Base-by-base conservation (phyloP, 2,329 filamentous ascomycete species). In the Fusarium praegraminearum region DNA sequence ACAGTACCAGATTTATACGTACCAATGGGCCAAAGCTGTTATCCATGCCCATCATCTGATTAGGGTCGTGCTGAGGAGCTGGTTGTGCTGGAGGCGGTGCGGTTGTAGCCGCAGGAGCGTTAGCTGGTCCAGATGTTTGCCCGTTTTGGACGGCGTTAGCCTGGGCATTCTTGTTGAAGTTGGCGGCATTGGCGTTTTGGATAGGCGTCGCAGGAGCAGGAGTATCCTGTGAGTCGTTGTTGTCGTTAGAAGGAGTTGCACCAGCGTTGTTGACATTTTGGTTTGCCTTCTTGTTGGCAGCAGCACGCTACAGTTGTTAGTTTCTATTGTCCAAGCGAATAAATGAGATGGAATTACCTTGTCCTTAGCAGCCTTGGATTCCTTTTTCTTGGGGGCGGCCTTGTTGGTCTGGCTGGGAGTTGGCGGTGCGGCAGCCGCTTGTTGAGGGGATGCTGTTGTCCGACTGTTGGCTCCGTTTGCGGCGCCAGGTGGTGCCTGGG, bases 341-440 rank as follows among this genome's bases (percentile, higher is more conserved):
- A 46, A 33, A 35, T n/a, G n/a, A 41, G 20, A 43, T 41, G 32
- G 30, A 75, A 83, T 82, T 86, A 92, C 91, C 89, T 93, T 93
- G 60, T 81, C 83, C 79, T 90, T 91, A 7, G 87, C 83, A 65
- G 83, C 85, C 79, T 90, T 91, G 7, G 81, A 82, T 33, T 89
- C 88, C 83, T 93, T 92, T 86, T 95, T 95, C 79, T 93, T 94
- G 2, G 91, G 91, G 35, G 88, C 89, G 6, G 90, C 80, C 83
- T 95, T 95, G 76, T 89, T 90, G 3, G 83, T 79, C 76, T 93
- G 91, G 53, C 88, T 90, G 2, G 93, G 93, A 6, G 93, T 96
- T 2, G 92, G 92, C 1, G 93, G 92, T 36, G 90, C 91, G 9
- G 88, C 86, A 62, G 85, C 88, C 66, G 85, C 86, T 71, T 87